phyloP scores from a whole-genome alignment of 23 red algal species.

The Gracilaria domingensis region DNA sequence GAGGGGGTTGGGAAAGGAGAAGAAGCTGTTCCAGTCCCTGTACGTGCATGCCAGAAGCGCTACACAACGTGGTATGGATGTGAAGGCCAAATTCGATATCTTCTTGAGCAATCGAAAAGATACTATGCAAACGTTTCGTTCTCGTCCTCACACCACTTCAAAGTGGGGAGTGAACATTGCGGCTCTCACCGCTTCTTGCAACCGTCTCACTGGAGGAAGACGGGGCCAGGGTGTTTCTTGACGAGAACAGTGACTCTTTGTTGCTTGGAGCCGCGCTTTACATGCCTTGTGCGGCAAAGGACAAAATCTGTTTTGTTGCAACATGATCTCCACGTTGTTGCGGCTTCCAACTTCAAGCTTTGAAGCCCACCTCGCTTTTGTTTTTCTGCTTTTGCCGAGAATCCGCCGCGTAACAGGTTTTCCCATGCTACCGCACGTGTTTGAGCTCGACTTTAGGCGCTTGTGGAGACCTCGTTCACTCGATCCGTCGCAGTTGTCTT shows the following conservation, averaged over 20 bases:
- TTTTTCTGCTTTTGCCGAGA: too few relatives aligned
- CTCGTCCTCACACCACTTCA: slow-evolving; percentile 66
- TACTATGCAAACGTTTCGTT: slow-evolving; percentile 44
- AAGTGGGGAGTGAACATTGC: slow-evolving; percentile 60
- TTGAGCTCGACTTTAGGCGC: too few relatives aligned
- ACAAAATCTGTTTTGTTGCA: not conserved
- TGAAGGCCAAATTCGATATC: slow-evolving; percentile 71
- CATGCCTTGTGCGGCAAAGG: not conserved
- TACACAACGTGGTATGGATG: not conserved
- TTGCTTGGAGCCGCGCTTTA: slow-evolving; percentile 64
- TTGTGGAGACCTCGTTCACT: not conserved
- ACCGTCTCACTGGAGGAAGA: slow-evolving; percentile 32
- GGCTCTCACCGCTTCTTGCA: slow-evolving; percentile 72
- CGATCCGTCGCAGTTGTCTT: too few relatives aligned
- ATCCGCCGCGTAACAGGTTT: too few relatives aligned
- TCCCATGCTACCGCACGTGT: too few relatives aligned
- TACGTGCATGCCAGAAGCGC: slow-evolving; percentile 69
- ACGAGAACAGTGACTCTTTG: slow-evolving; percentile 62
- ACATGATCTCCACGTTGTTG: not conserved
- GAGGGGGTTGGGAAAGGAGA: slow-evolving; percentile 67
- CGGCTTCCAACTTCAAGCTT: too few relatives aligned
- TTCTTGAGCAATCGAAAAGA: slow-evolving; percentile 65
- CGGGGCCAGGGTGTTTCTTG: slow-evolving; percentile 37
- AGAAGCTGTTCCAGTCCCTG: slow-evolving; percentile 57
- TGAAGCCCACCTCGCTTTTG: too few relatives aligned